Conservation (phyloP, 495 filamentous ascomycete genomes). For the Trypethelium eluteriae region DNA sequence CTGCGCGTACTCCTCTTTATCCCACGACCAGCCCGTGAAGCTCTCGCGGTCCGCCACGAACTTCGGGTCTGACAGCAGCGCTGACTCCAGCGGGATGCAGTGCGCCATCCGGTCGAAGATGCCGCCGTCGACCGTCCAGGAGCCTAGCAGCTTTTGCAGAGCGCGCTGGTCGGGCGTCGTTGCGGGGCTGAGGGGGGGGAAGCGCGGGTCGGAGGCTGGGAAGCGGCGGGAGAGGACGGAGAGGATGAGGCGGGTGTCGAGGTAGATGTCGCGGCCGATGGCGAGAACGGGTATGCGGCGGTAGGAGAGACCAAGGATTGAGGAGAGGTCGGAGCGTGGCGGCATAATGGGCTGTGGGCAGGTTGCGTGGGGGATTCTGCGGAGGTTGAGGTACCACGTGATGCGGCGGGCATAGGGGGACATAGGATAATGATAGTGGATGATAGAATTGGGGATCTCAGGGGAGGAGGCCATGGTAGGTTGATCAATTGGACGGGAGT, state of each 20-base stretch:
- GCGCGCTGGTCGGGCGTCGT: constrained; percentile 26
- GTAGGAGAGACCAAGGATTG: constrained; percentile 49
- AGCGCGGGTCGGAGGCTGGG: constrained; percentile 26
- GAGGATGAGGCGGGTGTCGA: constrained; percentile 46
- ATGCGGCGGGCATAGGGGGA: constrained; percentile 54
- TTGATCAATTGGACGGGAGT: too few relatives aligned
- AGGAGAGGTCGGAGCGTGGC: constrained; percentile 51
- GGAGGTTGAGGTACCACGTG: constrained; percentile 53
- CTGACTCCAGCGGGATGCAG: constrained; percentile 43
- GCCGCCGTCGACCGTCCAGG: constrained; percentile 40
- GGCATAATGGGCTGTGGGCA: constrained; percentile 54
- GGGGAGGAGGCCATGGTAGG: not conserved
- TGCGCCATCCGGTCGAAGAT: constrained; percentile 43
- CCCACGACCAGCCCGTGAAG: constrained; percentile 34
- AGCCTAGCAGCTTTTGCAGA: constrained; percentile 37
- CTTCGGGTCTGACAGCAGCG: constrained; percentile 42
- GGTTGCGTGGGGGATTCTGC: constrained; percentile 50
- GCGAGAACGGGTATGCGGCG: constrained; percentile 58
- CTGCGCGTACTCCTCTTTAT: constrained; percentile 29
- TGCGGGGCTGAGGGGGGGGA: constrained; percentile 1
- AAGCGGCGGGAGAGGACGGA: constrained; percentile 48
- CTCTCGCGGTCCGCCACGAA: constrained; percentile 50
- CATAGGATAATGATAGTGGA: constrained; percentile 49
- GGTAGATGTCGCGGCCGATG: constrained; percentile 32
- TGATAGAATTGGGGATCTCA: constrained; percentile 35